Evolutionary conservation across 2,329 filamentous ascomycete genomes (phyloP).

Genomic region (Dactylonectria estremocensis): DNA sequence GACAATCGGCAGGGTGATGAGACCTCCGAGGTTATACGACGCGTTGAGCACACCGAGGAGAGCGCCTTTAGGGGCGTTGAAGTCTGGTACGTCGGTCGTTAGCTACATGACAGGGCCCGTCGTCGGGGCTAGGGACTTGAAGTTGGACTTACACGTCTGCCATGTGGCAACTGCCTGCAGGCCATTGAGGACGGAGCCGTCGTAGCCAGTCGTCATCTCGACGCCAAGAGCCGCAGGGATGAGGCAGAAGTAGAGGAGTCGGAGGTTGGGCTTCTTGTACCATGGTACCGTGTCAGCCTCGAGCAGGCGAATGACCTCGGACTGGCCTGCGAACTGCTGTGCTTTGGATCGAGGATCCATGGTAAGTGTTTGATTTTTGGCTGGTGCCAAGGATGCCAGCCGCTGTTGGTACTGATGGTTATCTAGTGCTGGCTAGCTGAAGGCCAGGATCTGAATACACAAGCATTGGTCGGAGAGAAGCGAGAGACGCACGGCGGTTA

Average conservation of each 20-base stretch:
- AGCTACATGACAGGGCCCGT: background rate
- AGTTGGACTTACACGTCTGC: background rate
- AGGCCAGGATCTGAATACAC: background rate
- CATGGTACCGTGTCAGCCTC: constrained; percentile 11
- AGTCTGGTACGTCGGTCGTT: background rate
- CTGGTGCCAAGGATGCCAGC: background rate
- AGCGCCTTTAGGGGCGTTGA: constrained; percentile 1
- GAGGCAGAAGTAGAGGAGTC: background rate
- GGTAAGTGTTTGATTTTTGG: background rate
- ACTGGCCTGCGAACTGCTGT: constrained; percentile 1
- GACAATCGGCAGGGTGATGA: constrained; percentile 15
- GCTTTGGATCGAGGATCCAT: background rate
- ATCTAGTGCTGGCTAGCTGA: background rate
- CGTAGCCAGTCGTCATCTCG: background rate
- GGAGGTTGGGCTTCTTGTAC: constrained; percentile 8
- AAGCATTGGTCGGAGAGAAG: background rate
- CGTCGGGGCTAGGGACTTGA: background rate
- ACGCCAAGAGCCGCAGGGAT: background rate
- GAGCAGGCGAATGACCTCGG: constrained; percentile 14
- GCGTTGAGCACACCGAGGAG: constrained; percentile 6
- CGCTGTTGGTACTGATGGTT: background rate
- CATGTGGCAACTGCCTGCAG: background rate
- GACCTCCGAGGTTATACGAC: background rate
- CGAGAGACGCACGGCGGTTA: background rate
- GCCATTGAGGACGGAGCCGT: background rate